Percentiles rank a stretch among this genome's conserved stretches.
Conservation (phyloP, 768 basidiomycete genomes). For the Naganishia friedmannii region DNA sequence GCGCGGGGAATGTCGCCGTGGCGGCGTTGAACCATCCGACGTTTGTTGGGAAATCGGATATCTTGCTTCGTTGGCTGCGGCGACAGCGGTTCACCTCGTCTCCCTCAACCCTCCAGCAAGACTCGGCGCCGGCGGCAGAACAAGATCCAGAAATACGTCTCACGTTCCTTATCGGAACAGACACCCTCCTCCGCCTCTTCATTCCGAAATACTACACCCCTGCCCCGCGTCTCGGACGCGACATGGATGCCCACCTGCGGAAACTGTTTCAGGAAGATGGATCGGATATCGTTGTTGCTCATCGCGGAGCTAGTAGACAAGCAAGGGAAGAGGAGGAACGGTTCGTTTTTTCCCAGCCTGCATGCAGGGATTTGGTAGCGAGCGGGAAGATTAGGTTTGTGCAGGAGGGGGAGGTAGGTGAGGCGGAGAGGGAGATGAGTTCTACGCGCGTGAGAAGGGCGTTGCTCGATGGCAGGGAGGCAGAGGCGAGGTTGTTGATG, state of each 20-base stretch:
- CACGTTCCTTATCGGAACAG: slow-evolving; percentile 73
- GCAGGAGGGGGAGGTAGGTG: slow-evolving; percentile 58
- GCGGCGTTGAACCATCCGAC: slow-evolving; percentile 82
- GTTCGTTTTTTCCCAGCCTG: slow-evolving; percentile 36
- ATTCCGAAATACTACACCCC: slow-evolving; percentile 67
- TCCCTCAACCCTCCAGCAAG: too few species aligned
- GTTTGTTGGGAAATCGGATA: slow-evolving; percentile 74
- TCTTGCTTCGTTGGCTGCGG: slow-evolving; percentile 54
- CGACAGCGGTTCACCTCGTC: slow-evolving; percentile 5
- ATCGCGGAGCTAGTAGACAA: slow-evolving; percentile 53
- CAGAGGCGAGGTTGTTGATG: slow-evolving; percentile 54
- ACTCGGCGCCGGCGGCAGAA: too few species aligned
- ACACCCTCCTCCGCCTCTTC: slow-evolving; percentile 79
- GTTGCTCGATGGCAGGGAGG: slow-evolving; percentile 46
- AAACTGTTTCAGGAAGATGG: slow-evolving; percentile 52
- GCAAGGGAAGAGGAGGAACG: slow-evolving; percentile 44
- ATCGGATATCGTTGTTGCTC: slow-evolving; percentile 66
- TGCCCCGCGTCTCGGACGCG: slow-evolving; percentile 57
- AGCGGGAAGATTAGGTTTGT: slow-evolving; percentile 61
- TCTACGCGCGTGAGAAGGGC: slow-evolving; percentile 66
- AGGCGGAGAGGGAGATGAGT: slow-evolving; percentile 62
- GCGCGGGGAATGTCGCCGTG: slow-evolving; percentile 62
- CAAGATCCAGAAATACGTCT: slow-evolving; percentile 54
- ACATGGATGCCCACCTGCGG: slow-evolving; percentile 20
- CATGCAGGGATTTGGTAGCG: slow-evolving; percentile 59